Percentiles rank a stretch among this genome's conserved stretches.
These are phyloP conservation scores for Yamadazyma sp. DNA, from an alignment of 1,139 yeast species.

Conservation along the genomic window DNA sequence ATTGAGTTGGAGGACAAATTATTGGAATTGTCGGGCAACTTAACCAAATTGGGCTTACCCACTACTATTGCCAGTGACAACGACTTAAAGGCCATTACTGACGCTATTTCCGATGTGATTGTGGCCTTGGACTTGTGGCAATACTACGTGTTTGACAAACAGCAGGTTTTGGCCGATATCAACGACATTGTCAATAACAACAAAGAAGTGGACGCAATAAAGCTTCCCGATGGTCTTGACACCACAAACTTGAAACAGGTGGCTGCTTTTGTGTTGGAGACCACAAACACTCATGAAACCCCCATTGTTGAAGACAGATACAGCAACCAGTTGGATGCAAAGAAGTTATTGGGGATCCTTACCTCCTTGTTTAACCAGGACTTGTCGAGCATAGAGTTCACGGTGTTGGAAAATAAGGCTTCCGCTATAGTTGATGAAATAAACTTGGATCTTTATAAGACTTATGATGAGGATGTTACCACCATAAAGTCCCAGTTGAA, in stretches of 20 bases:
- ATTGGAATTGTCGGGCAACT: slow-evolving; percentile 58
- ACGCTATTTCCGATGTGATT: slow-evolving; percentile 69
- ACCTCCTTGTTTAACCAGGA: slow-evolving; percentile 34
- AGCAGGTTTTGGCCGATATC: slow-evolving; percentile 25
- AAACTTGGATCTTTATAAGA: slow-evolving; percentile 69
- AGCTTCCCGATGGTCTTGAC: slow-evolving; percentile 33
- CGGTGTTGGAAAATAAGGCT: slow-evolving; percentile 41
- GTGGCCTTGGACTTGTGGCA: slow-evolving; percentile 79
- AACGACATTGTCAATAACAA: slow-evolving; percentile 3
- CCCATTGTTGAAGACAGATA: slow-evolving; percentile 39
- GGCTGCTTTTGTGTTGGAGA: slow-evolving; percentile 50
- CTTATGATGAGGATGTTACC: slow-evolving; percentile 69
- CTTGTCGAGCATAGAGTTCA: slow-evolving; percentile 28
- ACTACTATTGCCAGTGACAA: slow-evolving; percentile 44
- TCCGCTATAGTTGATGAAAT: slow-evolving; percentile 67
- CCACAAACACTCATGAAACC: slow-evolving; percentile 29
- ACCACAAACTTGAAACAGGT: slow-evolving; percentile 38
- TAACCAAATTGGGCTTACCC: slow-evolving; percentile 61
- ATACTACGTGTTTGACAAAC: slow-evolving; percentile 70
- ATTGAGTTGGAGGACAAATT: slow-evolving; percentile 76
- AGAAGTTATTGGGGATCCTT: slow-evolving; percentile 49
- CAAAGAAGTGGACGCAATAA: slow-evolving; percentile 19
- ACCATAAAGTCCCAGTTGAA: slow-evolving; percentile 66
- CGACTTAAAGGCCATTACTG: slow-evolving; percentile 62
- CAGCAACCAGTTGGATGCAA: slow-evolving; percentile 53